These are phyloP conservation scores for Aspergillus phoenicis DNA, from an alignment of 2,329 filamentous ascomycete species.

Conservation along the genomic window DNA sequence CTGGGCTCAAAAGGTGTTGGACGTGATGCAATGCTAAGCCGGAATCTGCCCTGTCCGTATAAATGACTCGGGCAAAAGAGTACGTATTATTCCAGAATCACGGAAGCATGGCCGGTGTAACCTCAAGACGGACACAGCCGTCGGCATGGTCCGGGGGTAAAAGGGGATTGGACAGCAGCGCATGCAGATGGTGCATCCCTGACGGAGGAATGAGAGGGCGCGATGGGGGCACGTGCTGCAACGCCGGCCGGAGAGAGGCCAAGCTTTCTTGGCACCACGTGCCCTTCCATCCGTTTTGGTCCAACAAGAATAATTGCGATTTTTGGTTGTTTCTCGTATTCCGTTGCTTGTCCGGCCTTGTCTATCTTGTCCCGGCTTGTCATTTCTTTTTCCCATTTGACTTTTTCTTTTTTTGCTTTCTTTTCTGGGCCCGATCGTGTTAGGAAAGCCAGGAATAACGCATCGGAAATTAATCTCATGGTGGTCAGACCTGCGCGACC, in stretches of 20 bases:
- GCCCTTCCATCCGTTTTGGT: background rate
- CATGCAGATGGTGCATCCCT: too few species aligned
- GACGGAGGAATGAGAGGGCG: background rate
- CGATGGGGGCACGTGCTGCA: background rate
- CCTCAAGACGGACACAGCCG: background rate
- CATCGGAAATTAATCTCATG: background rate
- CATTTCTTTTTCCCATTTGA: background rate
- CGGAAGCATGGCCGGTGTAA: background rate
- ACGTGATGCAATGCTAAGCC: background rate
- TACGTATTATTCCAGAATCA: background rate
- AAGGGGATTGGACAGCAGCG: background rate
- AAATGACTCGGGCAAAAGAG: too few species aligned
- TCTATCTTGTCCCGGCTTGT: background rate
- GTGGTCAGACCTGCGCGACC: background rate
- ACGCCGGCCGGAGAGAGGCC: background rate
- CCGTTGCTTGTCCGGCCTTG: background rate
- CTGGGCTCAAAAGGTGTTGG: too few species aligned
- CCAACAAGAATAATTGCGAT: too few species aligned
- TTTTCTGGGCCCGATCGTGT: background rate
- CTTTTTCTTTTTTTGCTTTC: background rate
- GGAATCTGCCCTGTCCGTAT: background rate
- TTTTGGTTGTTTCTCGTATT: too few species aligned
- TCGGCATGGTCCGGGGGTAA: background rate
- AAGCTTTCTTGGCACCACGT: constrained; percentile 1
- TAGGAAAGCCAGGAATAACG: background rate